Percentiles rank a stretch among this genome's conserved stretches.
Evolutionary conservation across 306 rosid genomes (phyloP).

Genomic region (Cucumis hystrix): DNA sequence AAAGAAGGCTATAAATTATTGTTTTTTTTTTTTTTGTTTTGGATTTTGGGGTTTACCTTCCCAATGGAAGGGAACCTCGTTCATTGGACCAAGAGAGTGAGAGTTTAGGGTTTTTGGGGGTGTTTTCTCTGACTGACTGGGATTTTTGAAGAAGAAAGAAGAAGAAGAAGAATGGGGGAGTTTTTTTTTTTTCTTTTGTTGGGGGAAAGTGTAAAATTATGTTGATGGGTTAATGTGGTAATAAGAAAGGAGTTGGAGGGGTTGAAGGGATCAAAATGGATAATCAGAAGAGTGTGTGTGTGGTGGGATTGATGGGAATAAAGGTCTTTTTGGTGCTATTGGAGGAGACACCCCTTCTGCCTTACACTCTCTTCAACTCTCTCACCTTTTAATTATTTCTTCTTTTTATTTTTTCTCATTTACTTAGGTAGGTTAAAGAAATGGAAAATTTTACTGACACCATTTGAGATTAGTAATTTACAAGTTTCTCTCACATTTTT

Average conservation of each 20-base stretch:
- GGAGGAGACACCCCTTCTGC: conserved; percentile 1
- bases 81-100: neutral
- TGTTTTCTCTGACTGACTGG: neutral
- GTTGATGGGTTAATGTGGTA: neutral
- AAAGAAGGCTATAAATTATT: no score
- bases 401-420: neutral
- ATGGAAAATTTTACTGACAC: no score
- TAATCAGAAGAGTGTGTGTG: neutral
- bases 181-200: no score
- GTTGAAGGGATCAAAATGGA: neutral
- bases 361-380: neutral
- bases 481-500: no score
- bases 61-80: conserved; percentile 21
- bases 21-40: neutral
- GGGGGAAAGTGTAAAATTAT: neutral
- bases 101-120: neutral
- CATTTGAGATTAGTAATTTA: no score
- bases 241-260: neutral
- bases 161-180: neutral
- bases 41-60: conserved; percentile 32
- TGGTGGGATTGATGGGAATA: conserved; percentile 14
- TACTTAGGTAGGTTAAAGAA: no score
- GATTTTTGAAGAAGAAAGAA: neutral
- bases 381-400: neutral
- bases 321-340: conserved; percentile 4